Evolutionary conservation across 2,329 filamentous ascomycete species (phyloP).

Genomic region (Trichophyton mentagrophytes): DNA sequence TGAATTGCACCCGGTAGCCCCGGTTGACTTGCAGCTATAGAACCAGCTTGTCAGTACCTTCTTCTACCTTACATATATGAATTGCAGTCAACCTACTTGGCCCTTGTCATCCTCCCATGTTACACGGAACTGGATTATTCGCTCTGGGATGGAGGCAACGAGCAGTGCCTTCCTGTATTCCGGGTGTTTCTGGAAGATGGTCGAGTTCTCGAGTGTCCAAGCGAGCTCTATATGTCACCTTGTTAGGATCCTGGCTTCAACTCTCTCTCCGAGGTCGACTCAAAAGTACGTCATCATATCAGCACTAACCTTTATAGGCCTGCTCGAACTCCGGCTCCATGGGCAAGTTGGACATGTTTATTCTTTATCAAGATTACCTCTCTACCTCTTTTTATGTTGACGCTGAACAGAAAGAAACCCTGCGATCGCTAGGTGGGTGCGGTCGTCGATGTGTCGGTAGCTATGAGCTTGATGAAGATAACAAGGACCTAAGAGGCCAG

Average conservation of each 20-base stretch:
- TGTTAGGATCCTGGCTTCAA: neutral
- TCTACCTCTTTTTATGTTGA: neutral
- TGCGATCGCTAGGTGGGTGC: neutral
- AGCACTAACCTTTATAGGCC: slow-evolving; percentile 72
- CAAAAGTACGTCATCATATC: slow-evolving; percentile 3
- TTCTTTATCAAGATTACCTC: neutral
- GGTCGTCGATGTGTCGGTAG: neutral
- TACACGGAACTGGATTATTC: slow-evolving; percentile 92
- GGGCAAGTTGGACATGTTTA: slow-evolving; percentile 65
- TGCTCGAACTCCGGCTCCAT: slow-evolving; percentile 96
- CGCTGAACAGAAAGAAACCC: slow-evolving; percentile 3
- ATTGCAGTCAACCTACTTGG: slow-evolving; percentile 22
- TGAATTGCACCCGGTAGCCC: slow-evolving; percentile 95
- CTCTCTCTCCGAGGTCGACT: neutral
- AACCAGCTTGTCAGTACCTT: slow-evolving; percentile 8
- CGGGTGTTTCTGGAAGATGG: slow-evolving; percentile 84
- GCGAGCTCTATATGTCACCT: slow-evolving; percentile 58
- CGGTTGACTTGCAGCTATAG: slow-evolving; percentile 72
- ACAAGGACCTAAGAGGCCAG: neutral
- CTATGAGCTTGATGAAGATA: neutral
- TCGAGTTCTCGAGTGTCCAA: slow-evolving; percentile 86
- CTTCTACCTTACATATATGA: neutral
- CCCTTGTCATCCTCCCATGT: slow-evolving; percentile 93
- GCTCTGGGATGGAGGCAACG: slow-evolving; percentile 83
- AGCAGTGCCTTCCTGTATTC: slow-evolving; percentile 86